Conservation (phyloP, 345 rosid species). For the Bruguiera gymnorhiza region DNA sequence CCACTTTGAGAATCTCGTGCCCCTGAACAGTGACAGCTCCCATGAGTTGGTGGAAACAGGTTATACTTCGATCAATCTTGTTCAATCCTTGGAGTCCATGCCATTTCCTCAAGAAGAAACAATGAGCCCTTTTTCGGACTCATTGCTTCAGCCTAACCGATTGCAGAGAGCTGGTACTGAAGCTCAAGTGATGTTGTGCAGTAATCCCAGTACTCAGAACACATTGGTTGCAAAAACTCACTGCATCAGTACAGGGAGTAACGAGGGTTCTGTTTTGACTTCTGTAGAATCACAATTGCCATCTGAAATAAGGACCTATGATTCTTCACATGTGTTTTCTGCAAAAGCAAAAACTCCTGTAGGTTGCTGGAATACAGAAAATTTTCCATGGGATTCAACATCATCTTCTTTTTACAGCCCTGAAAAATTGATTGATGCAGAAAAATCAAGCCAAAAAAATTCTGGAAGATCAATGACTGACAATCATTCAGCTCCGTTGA, state of each 20-base stretch:
- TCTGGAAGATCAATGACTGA: conserved; percentile 13
- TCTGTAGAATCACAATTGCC: conserved; percentile 29
- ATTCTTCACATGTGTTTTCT: background rate
- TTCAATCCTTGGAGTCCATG: conserved; percentile 12
- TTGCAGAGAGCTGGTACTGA: conserved; percentile 5
- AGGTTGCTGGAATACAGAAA: background rate
- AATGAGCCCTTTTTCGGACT: conserved; percentile 15
- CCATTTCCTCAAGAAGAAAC: conserved; percentile 18
- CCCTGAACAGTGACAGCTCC: conserved; percentile 35
- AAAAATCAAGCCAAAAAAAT: conserved; percentile 4
- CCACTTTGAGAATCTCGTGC: conserved; percentile 34
- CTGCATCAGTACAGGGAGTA: conserved; percentile 38
- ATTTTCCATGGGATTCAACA: conserved; percentile 11
- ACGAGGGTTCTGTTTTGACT: conserved; percentile 43
- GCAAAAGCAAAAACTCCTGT: conserved; percentile 6
- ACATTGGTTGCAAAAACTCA: conserved; percentile 21
- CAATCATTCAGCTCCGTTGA: conserved; percentile 13
- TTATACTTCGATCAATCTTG: conserved; percentile 31
- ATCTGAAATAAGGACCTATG: conserved; percentile 16
- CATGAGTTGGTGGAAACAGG: conserved; percentile 39
- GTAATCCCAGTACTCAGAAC: conserved; percentile 7
- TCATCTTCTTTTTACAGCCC: conserved; percentile 11
- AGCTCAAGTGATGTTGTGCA: conserved; percentile 14
- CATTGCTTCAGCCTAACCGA: conserved; percentile 1
- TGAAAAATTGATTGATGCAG: conserved; percentile 19